Evolutionary conservation across 345 rosid species (phyloP).

Genomic region (Angophora floribunda): DNA sequence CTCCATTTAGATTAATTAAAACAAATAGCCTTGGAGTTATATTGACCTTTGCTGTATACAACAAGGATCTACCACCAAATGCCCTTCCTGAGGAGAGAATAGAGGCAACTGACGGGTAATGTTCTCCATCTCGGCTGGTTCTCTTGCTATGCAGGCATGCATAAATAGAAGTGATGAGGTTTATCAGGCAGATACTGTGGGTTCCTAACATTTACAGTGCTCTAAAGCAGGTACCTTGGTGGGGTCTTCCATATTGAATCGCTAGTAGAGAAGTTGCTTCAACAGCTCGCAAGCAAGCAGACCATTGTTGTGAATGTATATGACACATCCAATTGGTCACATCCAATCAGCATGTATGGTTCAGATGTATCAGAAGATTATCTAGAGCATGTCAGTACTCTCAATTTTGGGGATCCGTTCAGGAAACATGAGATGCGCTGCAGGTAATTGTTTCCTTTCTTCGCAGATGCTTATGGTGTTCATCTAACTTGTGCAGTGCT

Average conservation of each 20-base stretch:
- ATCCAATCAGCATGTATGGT: constrained; percentile 94
- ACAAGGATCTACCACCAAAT: constrained; percentile 66
- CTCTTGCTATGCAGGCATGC: background rate
- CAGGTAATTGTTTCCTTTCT: constrained; percentile 41
- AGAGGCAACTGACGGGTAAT: constrained; percentile 81
- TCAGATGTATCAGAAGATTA: constrained; percentile 45
- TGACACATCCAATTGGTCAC: constrained; percentile 58
- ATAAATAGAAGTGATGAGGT: background rate
- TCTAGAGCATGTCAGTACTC: constrained; percentile 55
- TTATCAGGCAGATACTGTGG: background rate
- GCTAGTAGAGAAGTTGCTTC: constrained; percentile 88
- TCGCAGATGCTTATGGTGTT: background rate
- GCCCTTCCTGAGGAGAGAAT: constrained; percentile 78
- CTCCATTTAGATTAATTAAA: constrained; percentile 87
- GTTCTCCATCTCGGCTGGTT: constrained; percentile 1
- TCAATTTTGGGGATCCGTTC: constrained; percentile 91
- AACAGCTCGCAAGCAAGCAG: constrained; percentile 95
- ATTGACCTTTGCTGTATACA: constrained; percentile 89
- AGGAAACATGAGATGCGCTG: constrained; percentile 96
- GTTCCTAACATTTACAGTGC: background rate
- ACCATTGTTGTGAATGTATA: constrained; percentile 85
- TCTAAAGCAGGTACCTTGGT: constrained; percentile 70
- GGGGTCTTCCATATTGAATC: constrained; percentile 90
- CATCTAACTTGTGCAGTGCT: background rate
- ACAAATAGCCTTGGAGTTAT: constrained; percentile 92